phyloP scores from a whole-genome alignment of 371 early-diverging fungal genomes.

The Neoconidiobolus thromboides region DNA sequence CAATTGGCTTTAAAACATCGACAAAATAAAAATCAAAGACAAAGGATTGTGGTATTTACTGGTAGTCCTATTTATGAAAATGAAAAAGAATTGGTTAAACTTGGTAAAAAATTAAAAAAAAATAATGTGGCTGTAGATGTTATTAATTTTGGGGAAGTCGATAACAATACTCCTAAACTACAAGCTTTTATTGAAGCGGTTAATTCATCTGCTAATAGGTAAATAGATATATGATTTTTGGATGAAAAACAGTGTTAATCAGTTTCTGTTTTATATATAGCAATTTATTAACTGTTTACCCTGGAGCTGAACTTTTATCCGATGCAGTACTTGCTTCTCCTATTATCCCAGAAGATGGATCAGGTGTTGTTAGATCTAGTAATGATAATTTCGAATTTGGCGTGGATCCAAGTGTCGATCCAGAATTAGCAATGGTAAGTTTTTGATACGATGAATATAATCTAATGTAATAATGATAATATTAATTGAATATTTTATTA shows the following conservation, averaged over 20 bases:
- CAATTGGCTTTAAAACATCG: constrained; percentile 94
- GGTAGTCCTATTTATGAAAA: constrained; percentile 71
- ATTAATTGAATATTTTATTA: neutral
- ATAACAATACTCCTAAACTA: constrained; percentile 71
- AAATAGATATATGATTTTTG: neutral
- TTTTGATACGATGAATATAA: neutral
- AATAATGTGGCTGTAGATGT: constrained; percentile 92
- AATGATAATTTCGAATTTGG: constrained; percentile 82
- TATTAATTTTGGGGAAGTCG: constrained; percentile 92
- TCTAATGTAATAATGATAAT: neutral
- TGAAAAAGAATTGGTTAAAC: constrained; percentile 65
- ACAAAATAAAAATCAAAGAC: constrained; percentile 87
- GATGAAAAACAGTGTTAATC: neutral
- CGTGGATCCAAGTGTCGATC: constrained; percentile 86
- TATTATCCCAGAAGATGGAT: constrained; percentile 67
- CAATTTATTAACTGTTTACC: constrained; percentile 83
- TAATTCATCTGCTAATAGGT: constrained; percentile 77
- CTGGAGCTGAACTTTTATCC: constrained; percentile 85
- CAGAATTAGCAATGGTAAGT: constrained; percentile 77
- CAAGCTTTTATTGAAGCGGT: constrained; percentile 79
- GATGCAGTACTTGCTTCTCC: constrained; percentile 75
- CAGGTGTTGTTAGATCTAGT: constrained; percentile 27
- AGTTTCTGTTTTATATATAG: constrained; percentile 15
- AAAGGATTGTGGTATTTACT: constrained; percentile 86
- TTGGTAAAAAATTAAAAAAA: constrained; percentile 93